Evolutionary conservation across 768 basidiomycete genomes (phyloP), one percentile per base, ranked within the genome.

Genomic region (Mycena latifolia): DNA sequence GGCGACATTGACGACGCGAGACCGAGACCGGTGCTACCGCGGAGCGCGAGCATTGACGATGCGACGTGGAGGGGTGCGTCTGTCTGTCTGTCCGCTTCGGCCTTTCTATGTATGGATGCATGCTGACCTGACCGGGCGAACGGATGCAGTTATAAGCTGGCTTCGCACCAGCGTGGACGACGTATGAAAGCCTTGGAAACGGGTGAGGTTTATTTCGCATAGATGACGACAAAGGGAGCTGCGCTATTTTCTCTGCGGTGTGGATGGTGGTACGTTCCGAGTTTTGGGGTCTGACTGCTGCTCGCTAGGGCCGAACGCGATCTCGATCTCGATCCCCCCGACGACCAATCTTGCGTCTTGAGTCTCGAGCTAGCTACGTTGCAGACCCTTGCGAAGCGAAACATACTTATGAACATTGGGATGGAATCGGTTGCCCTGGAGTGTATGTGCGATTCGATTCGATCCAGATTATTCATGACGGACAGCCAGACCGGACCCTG

Each of bases 371-470:
- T 33, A 48, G 47, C 47, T 48, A 48, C 47, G 47, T 48, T 14
- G 47, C 25, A 5, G 47, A 27, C 47, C 47, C 31, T 48, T 48
- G 47, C 47, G 47, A 48, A 27, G 47, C 47, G 47, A 48, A 48
- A 27, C 47, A 27, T 48, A 48, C 47, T 48, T 48, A 48, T 27
- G 47, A 25, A 48, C 47, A 48, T 48, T 48, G 24, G 25, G 47
- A 48, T 48, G 47, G 47, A 25, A 48, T 48, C 47, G 25, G 47
- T 48, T 48, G 47, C 47, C 47, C 47, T 48, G 47, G 47, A 48
- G 47, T 48, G 25, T 48, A 48, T 48, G 47, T 48, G 27, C 47
- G 47, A 33, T 33, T 33, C 31, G 31, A 33, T 33, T 33, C 31
- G 31, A 33, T 33, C 12, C 31, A 33, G 31, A 33, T 33, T 33